These are phyloP conservation scores for Novymonas esmeraldas DNA, from an alignment of 208 protist species.

Conservation along the genomic window DNA sequence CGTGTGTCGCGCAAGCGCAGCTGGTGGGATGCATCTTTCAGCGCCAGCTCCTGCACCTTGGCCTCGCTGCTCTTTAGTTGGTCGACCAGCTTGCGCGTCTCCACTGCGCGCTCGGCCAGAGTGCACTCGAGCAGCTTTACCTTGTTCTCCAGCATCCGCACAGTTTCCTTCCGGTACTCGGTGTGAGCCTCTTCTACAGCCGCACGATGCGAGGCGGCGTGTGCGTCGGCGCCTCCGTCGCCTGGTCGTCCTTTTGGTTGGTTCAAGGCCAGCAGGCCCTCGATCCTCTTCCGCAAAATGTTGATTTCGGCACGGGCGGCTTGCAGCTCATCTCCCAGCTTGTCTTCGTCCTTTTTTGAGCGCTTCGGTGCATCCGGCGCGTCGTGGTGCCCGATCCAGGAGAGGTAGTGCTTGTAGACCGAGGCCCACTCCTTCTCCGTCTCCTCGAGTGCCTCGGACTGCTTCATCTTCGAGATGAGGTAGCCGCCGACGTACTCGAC, in stretches of 20 bases:
- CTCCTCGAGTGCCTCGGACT: constrained; percentile 11
- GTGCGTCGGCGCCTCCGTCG: background rate
- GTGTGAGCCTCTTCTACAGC: background rate
- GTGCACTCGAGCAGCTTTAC: constrained; percentile 39
- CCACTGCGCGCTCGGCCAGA: constrained; percentile 23
- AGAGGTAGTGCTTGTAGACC: constrained; percentile 28
- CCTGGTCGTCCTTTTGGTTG: constrained; percentile 1
- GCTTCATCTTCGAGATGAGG: constrained; percentile 42
- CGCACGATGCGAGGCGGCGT: background rate
- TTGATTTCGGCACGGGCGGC: constrained; percentile 31
- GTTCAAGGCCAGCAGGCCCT: constrained; percentile 20
- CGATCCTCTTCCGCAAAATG: constrained; percentile 31
- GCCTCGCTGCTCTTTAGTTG: constrained; percentile 20
- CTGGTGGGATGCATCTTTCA: constrained; percentile 5
- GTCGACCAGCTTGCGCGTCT: constrained; percentile 13
- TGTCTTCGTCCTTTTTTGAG: constrained; percentile 8
- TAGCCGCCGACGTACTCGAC: constrained; percentile 66
- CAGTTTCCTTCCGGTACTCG: constrained; percentile 16
- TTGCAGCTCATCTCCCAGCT: constrained; percentile 23
- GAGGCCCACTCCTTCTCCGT: constrained; percentile 24
- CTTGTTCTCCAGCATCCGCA: constrained; percentile 10
- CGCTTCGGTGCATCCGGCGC: background rate
- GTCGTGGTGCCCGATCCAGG: constrained; percentile 17
- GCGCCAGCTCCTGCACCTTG: constrained; percentile 17
- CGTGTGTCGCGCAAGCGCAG: background rate